A percentile compares a stretch with the other conserved stretches of the same genome.
These are phyloP conservation scores for Ophidiomyces ophidiicola DNA, from an alignment of 2,329 filamentous ascomycete species.

Conservation along the genomic window DNA sequence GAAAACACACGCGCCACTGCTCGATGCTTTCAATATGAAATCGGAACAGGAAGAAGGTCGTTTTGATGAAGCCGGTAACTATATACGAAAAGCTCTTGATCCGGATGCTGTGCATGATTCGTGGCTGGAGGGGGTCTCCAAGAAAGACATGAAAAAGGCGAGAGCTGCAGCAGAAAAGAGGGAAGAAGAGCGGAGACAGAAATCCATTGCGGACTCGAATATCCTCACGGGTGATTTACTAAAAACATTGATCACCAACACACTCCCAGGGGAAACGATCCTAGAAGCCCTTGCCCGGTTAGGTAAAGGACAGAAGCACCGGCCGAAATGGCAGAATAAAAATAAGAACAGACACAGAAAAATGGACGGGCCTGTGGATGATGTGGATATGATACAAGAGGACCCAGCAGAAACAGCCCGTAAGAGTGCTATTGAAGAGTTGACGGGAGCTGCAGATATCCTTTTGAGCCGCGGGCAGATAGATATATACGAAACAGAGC, in stretches of 20 bases:
- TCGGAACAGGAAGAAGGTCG: slow-evolving; percentile 81
- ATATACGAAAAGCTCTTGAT: slow-evolving; percentile 74
- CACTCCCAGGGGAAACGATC: slow-evolving; percentile 73
- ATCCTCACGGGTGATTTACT: slow-evolving; percentile 63
- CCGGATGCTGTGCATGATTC: slow-evolving; percentile 81
- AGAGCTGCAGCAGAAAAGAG: slow-evolving; percentile 77
- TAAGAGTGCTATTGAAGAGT: slow-evolving; percentile 61
- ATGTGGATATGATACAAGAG: slow-evolving; percentile 61
- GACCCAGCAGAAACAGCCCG: slow-evolving; percentile 58
- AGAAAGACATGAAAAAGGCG: slow-evolving; percentile 83
- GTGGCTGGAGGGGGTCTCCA: slow-evolving; percentile 85
- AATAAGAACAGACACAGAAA: slow-evolving; percentile 41
- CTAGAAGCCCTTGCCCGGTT: slow-evolving; percentile 77
- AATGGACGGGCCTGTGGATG: slow-evolving; percentile 23
- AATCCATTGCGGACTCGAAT: slow-evolving; percentile 61
- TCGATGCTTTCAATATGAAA: slow-evolving; percentile 93
- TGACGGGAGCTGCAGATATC: slow-evolving; percentile 83
- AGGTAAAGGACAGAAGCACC: slow-evolving; percentile 52
- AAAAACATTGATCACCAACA: slow-evolving; percentile 54
- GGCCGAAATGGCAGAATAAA: slow-evolving; percentile 51
- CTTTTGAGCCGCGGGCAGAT: slow-evolving; percentile 69
- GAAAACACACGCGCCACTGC: slow-evolving; percentile 82
- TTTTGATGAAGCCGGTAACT: slow-evolving; percentile 88
- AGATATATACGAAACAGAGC: slow-evolving; percentile 84
- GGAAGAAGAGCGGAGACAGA: slow-evolving; percentile 61